Conservation (phyloP, 1,284 basidiomycete species). For the Sanghuangporus weigelae region DNA sequence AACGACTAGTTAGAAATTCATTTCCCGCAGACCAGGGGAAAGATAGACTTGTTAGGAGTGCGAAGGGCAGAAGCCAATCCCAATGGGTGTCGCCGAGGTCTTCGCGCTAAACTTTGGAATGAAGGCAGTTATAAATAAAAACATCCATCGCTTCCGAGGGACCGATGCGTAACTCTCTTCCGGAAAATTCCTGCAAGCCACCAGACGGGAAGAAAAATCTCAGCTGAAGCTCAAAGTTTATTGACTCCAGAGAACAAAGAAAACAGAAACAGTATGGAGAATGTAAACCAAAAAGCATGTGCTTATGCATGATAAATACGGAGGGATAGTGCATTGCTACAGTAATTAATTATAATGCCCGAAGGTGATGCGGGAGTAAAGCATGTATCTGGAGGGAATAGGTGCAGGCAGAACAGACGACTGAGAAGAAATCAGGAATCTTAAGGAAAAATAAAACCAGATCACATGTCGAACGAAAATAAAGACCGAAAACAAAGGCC, state of each 20-base stretch:
- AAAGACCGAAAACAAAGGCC: background rate
- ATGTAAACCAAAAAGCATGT: slow-evolving; percentile 15
- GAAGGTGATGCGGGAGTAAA: background rate
- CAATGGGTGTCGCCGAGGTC: background rate
- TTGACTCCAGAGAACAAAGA: slow-evolving; percentile 15
- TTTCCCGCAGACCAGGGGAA: slow-evolving; percentile 1
- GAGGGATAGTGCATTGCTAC: slow-evolving; percentile 11
- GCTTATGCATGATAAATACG: slow-evolving; percentile 7
- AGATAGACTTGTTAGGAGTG: background rate
- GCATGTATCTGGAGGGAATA: background rate
- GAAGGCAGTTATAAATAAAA: background rate
- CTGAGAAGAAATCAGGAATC: background rate
- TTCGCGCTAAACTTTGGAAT: background rate
- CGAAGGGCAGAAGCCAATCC: background rate
- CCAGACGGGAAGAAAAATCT: background rate
- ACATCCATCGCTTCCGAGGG: background rate
- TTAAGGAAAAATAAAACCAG: background rate
- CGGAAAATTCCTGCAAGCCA: background rate
- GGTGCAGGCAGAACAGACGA: background rate
- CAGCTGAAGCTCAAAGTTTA: slow-evolving; percentile 8
- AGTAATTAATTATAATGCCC: slow-evolving; percentile 12
- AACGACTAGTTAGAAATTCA: background rate
- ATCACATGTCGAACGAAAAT: background rate
- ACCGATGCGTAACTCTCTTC: background rate
- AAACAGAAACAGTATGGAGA: slow-evolving; percentile 1